These are phyloP conservation scores for Croton laevigatus DNA, from an alignment of 441 rosid genomes.

Conservation along the genomic window DNA sequence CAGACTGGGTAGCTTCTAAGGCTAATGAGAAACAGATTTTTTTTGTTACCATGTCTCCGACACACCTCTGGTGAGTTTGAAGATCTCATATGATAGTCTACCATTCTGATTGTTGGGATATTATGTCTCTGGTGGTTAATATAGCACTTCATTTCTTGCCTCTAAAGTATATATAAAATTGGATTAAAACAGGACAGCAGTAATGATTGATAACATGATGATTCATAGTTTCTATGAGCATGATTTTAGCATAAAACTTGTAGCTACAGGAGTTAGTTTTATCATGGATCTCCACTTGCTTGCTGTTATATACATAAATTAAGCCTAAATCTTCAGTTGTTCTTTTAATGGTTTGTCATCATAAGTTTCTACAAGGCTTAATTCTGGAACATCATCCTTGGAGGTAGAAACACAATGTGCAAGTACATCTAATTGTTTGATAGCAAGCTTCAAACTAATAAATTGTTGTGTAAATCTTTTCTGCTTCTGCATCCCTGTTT, in stretches of 20 bases:
- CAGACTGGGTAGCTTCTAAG: slow-evolving; percentile 68
- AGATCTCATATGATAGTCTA: not conserved
- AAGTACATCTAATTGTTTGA: not conserved
- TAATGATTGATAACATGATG: not conserved
- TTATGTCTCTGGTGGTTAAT: not conserved
- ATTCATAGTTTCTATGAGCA: not conserved
- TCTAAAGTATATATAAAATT: not conserved
- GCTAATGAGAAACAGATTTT: slow-evolving; percentile 53
- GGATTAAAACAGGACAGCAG: slow-evolving; percentile 1
- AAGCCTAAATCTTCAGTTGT: not conserved
- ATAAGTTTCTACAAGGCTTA: not conserved
- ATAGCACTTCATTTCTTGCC: not conserved
- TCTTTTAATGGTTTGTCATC: not conserved
- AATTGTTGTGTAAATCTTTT: not conserved
- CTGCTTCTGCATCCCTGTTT: not conserved
- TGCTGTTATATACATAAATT: not conserved
- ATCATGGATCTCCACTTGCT: not conserved
- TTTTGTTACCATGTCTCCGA: slow-evolving; percentile 92
- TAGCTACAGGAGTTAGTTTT: not conserved
- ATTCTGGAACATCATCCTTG: not conserved
- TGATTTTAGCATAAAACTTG: not conserved
- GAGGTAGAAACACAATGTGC: not conserved
- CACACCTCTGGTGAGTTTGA: slow-evolving; percentile 66
- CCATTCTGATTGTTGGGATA: not conserved
- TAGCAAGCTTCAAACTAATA: not conserved